Base-by-base conservation (phyloP, 352 stramenopile species). In the Globisporangium takayamanum region DNA sequence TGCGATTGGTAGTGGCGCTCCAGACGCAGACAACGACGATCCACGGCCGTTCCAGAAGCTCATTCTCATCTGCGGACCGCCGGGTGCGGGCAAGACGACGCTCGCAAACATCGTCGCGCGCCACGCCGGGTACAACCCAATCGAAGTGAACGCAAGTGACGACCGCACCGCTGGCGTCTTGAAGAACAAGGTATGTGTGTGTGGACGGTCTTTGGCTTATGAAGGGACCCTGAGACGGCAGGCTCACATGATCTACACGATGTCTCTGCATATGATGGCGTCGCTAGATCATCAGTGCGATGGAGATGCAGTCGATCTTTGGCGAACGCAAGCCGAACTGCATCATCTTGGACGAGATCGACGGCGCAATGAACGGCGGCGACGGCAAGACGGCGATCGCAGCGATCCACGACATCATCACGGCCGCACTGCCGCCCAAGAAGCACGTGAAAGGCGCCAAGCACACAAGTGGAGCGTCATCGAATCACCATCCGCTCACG, bases 131-230 rank as follows among this genome's bases (percentile, higher is more conserved):
- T 99, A 99, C 77, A 93, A 97, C 49, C 87, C 94, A 0, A 87
- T 99, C 46, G 97, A 99, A 75, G 80, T 99, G 8, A 99, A 99
- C 74, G 97, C 96, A 39, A 98, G 91, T 39, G 97, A 99, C 72
- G 97, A 99, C 69, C 82, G 97, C 58, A 98, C 95, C 0, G 89
- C 87, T 8, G 73, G 78, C 5, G 88, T 95, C 14, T 68, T 99
- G 5, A 88, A 80, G 57, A 95, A 98, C 66, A 95, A 96, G 59
- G 76, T 98, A 44, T 18, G 36, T 37, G 8, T 16, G 25, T 39
- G 16, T 39, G 30, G 16, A 15, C n/a, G 10, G 33, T 39, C 5
- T 7, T 39, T 39, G 33, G 5, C 33, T 39, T 10, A 5, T 39
- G 33, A 16, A n/a, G 48, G 28, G 28, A 33, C 11, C 5, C 42